These are phyloP conservation scores for Discostella pseudostelligera DNA, from an alignment of 108 stramenopile species.

Conservation along the genomic window DNA sequence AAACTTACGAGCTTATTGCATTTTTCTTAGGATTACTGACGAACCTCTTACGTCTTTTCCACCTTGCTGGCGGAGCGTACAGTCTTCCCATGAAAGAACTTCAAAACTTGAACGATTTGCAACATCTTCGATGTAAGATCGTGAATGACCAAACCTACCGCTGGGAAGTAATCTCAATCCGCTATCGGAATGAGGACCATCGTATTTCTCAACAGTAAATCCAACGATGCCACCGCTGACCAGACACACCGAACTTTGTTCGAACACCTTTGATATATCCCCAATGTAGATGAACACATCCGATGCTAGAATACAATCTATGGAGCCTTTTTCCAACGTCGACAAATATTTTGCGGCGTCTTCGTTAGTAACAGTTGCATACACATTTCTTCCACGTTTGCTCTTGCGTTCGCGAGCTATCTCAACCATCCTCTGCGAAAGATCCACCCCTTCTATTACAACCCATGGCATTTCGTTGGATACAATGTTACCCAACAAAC, in stretches of 20 bases:
- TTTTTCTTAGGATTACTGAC: slow-evolving; percentile 15
- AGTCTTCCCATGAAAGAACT: slow-evolving; percentile 25
- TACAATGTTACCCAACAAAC: slow-evolving; percentile 23
- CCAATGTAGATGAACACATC: slow-evolving; percentile 41
- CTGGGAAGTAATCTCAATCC: slow-evolving; percentile 23
- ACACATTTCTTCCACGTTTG: slow-evolving; percentile 18
- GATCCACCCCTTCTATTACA: slow-evolving; percentile 22
- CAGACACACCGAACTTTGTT: slow-evolving; percentile 2
- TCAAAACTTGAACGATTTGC: slow-evolving; percentile 17
- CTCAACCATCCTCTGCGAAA: slow-evolving; percentile 37
- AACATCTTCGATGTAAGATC: slow-evolving; percentile 18
- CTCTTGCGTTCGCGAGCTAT: slow-evolving; percentile 28
- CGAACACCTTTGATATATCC: slow-evolving; percentile 21
- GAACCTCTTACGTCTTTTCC: slow-evolving; percentile 20
- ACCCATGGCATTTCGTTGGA: slow-evolving; percentile 23
- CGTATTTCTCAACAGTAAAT: slow-evolving; percentile 30
- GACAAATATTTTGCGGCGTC: slow-evolving; percentile 25
- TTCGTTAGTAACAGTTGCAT: slow-evolving; percentile 7
- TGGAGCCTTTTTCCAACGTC: slow-evolving; percentile 9
- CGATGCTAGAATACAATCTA: slow-evolving; percentile 26
- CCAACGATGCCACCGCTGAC: slow-evolving; percentile 19
- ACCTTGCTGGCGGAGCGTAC: slow-evolving; percentile 25
- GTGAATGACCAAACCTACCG: slow-evolving; percentile 30
- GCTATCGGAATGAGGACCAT: not conserved
- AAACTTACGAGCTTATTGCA: not conserved